Base-by-base conservation (phyloP, 2,329 filamentous ascomycete genomes). In the Monosporascus cannonballus region DNA sequence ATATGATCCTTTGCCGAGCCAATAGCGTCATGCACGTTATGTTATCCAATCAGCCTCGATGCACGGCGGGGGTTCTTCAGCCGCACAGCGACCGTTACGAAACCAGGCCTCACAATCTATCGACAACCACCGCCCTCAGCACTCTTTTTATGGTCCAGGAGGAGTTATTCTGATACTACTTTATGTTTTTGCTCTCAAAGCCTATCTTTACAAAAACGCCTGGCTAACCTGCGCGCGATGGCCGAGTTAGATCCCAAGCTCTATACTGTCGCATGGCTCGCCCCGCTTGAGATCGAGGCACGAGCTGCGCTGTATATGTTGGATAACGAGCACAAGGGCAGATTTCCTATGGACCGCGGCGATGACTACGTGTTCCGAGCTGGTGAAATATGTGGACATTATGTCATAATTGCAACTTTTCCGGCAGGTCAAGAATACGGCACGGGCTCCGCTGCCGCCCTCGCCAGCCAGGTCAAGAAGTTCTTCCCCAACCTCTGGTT, bases 211-310 rank as follows among this genome's bases (percentile, higher is more conserved):
- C 1, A 27, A 11, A 27, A 27, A 9, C 20, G 20, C 20, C 20
- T 22, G 3, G 20, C 20, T 22, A 22, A 22, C 3, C 3, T 22
- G 3, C 20, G 20, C 4, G 4, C 6, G 37, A 57, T 54, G 50
- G 30, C 24, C 8, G 30, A 25, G 6, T 27, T 59, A 7, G 20
- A 49, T 47, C 55, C 57, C 8, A 41, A 56, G 36, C 46, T 56
- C 5, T 73, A 73, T 30, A 65, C 61, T 0, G 60, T 73, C 1
- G 67, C 61, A 51, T 73, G 69, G 70, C 65, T 74, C 25, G 67
- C 70, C 0, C 70, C 69, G 1, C 61, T 72, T 0, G 60, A 66
- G 22, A 69, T 73, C 7, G 69, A 74, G 54, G 68, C 66, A 6
- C 56, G 48, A 37, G 69, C 69, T 30, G 71, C 71, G 9, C 49